Conservation (phyloP, 306 rosid genomes). For the Leucaena leucocephala region DNA sequence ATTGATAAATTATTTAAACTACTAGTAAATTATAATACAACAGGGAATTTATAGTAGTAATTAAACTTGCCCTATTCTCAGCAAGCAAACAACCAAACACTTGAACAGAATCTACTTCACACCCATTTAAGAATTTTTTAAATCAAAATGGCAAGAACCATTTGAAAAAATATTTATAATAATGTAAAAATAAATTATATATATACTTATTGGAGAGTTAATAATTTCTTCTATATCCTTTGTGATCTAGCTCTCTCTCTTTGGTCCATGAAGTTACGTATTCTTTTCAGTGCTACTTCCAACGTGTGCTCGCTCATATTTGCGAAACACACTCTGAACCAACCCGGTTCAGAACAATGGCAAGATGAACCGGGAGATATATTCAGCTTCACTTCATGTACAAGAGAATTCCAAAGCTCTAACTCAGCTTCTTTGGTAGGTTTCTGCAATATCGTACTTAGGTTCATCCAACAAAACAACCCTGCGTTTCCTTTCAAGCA, state of each 20-base stretch:
- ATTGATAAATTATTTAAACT: neutral
- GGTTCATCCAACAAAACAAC: conserved; percentile 90
- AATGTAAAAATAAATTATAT: neutral
- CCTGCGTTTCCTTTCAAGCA: conserved; percentile 91
- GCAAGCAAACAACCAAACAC: conserved; percentile 62
- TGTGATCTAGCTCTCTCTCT: conserved; percentile 15
- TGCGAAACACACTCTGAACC: conserved; percentile 95
- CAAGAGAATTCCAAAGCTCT: conserved; percentile 58
- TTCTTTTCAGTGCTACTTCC: conserved; percentile 69
- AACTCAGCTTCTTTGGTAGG: conserved; percentile 66
- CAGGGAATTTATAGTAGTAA: conserved; percentile 7
- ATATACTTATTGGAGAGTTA: neutral
- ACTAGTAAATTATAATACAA: neutral
- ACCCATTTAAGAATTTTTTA: conserved; percentile 34
- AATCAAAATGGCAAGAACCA: conserved; percentile 50
- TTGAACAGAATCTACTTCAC: conserved; percentile 9
- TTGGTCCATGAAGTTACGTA: conserved; percentile 61
- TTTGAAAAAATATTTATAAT: conserved; percentile 24
- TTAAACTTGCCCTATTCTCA: conserved; percentile 56
- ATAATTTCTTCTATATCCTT: neutral
- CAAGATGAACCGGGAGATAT: conserved; percentile 95
- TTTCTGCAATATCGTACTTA: conserved; percentile 57
- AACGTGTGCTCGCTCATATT: conserved; percentile 77
- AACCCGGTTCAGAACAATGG: conserved; percentile 83
- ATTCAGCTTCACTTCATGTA: conserved; percentile 68